These are phyloP conservation scores for Aspergillus sp. DNA, from an alignment of 2,329 filamentous ascomycete species.

Conservation along the genomic window DNA sequence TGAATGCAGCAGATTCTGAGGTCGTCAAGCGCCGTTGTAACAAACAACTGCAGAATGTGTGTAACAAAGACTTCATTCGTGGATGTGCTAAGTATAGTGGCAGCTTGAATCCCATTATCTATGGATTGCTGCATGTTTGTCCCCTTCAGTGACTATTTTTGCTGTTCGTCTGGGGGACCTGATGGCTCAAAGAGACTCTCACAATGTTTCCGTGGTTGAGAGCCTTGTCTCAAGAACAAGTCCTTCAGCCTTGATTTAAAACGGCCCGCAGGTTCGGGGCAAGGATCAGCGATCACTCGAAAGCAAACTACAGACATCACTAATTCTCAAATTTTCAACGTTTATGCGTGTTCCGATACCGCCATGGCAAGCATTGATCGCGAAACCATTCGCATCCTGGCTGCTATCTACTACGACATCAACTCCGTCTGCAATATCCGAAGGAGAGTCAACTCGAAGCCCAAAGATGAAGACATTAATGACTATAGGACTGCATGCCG, in stretches of 20 bases:
- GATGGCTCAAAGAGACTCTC: not conserved
- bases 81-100: not conserved
- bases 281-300: not conserved
- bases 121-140: not conserved
- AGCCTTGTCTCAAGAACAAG: no score
- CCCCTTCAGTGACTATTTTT: not conserved
- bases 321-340: not conserved
- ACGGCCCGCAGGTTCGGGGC: no score
- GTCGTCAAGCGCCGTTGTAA: no score
- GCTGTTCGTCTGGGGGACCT: not conserved
- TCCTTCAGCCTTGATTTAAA: no score
- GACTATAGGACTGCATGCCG: not conserved
- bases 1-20: no score
- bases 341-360: not conserved
- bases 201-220: not conserved
- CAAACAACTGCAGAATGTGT: not conserved
- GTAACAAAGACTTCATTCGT: not conserved
- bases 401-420: slow-evolving; percentile 6
- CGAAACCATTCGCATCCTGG: slow-evolving; percentile 1
- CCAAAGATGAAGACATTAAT: not conserved
- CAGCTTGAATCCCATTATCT: not conserved
- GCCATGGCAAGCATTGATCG: not conserved
- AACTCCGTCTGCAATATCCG: not conserved
- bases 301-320: not conserved
- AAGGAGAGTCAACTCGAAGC: not conserved